Evolutionary conservation across 2,329 filamentous ascomycete species (phyloP), one percentile per base, ranked within the genome.

Genomic region (Diaporthe sp.): DNA sequence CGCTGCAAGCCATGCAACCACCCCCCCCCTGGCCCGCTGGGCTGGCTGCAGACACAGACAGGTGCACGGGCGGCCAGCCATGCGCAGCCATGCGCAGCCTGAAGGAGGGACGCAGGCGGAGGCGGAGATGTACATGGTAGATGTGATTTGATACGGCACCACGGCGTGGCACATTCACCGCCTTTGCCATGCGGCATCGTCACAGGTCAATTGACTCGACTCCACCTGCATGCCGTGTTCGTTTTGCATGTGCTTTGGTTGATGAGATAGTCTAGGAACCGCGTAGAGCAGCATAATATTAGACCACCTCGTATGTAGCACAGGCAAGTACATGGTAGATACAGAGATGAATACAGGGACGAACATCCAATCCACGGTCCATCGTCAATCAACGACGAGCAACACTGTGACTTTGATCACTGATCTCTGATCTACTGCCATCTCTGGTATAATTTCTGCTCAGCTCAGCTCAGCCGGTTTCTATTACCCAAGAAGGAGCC

Each of bases 181-280:
- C 64, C 64, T 68, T 68, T 68, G 64, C 30, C 45, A 68, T 68
- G 64, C 64, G 33, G 64, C 64, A 54, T n/a, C 64, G 47, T 68
- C 64, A 68, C 64, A 68, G 64, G 64, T 68, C 64, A 68, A 68
- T 68, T 54, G 64, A 54, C 64, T 68, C 64, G 64, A 68, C 64
- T 68, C 64, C 64, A 68, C 64, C 64, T 68, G 64, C 45, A 40
- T 10, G 33, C 45, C 61, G 45, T 52, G 45, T 67, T 50, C 17
- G 58, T 64, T 45, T 64, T 45, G 58, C 58, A 45, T 61, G 58
- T 61, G 58, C 35, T n/a, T n/a, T n/a, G 55, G 4, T 38, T 28
- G 57, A 42, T 42, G 58, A n/a, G n/a, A 61, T 28, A 61, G 35
- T 22, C 54, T 35, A 57, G 54, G 54, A 35, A 57, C 35, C 35